These are phyloP conservation scores for Allium sativum DNA, from an alignment of 106 monocot species.

Conservation along the genomic window DNA sequence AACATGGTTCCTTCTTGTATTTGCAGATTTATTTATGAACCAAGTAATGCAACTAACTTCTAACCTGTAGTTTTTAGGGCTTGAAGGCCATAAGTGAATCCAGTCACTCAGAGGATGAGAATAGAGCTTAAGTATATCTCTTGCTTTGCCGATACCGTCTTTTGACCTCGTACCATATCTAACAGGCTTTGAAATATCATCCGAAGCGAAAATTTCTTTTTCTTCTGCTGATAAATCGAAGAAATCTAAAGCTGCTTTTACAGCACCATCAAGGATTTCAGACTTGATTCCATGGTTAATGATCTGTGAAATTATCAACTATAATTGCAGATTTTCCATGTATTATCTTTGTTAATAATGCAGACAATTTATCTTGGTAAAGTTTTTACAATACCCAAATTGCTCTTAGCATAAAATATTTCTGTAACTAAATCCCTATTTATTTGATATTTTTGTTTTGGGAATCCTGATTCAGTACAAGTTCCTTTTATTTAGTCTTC, in stretches of 20 bases:
- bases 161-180: constrained; percentile 22
- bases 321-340: not conserved
- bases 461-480: no score
- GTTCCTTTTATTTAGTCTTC: no score
- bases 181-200: constrained; percentile 35
- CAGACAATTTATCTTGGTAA: no score
- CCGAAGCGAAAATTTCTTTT: constrained; percentile 13
- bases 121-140: constrained; percentile 42
- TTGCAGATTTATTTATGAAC: no score
- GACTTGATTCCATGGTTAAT: constrained; percentile 46
- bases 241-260: constrained; percentile 31
- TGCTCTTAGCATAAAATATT: not conserved
- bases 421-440: not conserved
- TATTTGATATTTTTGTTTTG: no score
- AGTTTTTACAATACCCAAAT: no score
- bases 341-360: not conserved
- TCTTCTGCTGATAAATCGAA: constrained; percentile 24
- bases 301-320: constrained; percentile 20
- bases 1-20: no score
- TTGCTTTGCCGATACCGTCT: constrained; percentile 3
- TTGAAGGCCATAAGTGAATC: constrained; percentile 36
- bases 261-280: constrained; percentile 24
- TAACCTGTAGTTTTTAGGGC: constrained; percentile 38
- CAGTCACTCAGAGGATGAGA: constrained; percentile 44
- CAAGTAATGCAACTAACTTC: not conserved